phyloP scores from a whole-genome alignment of 1,284 basidiomycete genomes.

The Pseudozyma pruni region DNA sequence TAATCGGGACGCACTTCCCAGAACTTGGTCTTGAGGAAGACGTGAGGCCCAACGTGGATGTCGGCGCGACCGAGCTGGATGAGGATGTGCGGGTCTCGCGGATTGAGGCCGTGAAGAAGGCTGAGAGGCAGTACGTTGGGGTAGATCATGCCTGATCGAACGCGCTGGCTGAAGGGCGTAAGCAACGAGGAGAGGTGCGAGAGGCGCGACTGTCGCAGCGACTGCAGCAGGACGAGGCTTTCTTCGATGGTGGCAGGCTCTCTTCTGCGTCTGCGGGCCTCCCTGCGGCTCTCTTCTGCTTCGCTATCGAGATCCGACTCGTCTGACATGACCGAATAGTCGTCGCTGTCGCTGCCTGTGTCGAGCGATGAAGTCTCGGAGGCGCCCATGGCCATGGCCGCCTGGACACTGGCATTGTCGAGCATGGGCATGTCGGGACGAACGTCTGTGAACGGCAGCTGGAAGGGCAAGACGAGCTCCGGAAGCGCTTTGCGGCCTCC shows the following conservation, averaged over 20 bases:
- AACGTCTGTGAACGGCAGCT: constrained; percentile 30
- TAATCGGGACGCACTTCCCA: constrained; percentile 58
- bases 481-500: constrained; percentile 53
- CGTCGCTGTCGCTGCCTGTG: constrained; percentile 48
- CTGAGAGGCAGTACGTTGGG: constrained; percentile 52
- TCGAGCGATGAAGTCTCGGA: constrained; percentile 38
- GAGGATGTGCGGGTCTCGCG: constrained; percentile 53
- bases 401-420: constrained; percentile 45
- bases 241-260: constrained; percentile 52
- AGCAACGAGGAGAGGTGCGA: constrained; percentile 63
- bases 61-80: constrained; percentile 59
- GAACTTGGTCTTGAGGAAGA: constrained; percentile 61
- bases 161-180: constrained; percentile 59
- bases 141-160: constrained; percentile 51
- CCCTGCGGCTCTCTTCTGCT: constrained; percentile 33
- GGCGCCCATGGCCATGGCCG: constrained; percentile 48
- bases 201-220: constrained; percentile 64
- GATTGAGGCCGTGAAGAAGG: constrained; percentile 55
- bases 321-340: constrained; percentile 46
- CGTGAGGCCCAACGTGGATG: constrained; percentile 59
- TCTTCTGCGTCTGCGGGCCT: constrained; percentile 35
- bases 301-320: constrained; percentile 41
- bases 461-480: constrained; percentile 57
- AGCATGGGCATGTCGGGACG: constrained; percentile 44
- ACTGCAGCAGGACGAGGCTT: constrained; percentile 59